Evolutionary conservation across 208 protist genomes (phyloP), one percentile per base, ranked within the genome.

Genomic region (Acanthamoeba castellanii): DNA sequence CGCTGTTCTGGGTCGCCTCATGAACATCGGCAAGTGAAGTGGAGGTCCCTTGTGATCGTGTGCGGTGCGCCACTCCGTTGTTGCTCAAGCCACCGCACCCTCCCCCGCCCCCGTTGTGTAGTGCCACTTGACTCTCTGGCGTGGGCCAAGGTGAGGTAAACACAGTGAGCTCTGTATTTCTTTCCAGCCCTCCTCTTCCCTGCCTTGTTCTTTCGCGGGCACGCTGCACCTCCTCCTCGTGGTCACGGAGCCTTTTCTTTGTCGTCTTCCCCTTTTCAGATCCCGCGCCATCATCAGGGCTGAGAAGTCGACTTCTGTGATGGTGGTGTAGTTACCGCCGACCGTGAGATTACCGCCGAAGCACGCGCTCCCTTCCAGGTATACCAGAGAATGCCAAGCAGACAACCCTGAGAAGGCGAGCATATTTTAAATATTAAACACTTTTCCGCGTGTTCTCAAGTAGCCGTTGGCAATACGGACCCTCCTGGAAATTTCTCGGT

Each of bases 11-110:
- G 55, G 59, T 74, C 55, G 85, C 42, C 59, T 92, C 25, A 92
- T 92, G 85, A 74, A 55, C 59, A 92, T 92, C n/a, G 85, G 85
- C 85, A 92, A 92, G 64, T 92, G 34, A 81, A 72, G 64, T 34
- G 64, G n/a, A 42, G 37, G 37, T 42, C 37, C 37, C 3, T 42
- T 42, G 37, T 42, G 37, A 34, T 72, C 64, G 8, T 55, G 50
- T 55, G 37, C 37, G 37, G 37, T 55, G 50, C 13, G 14, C 1
- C 14, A 6, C 50, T 18, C 50, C 7, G 50, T 18, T 18, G 50
- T 55, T 55, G 50, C 14, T 55, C 50, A 55, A 55, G 50, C 50
- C 50, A 55, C 50, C 50, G 50, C 50, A 11, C 37, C 37, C 37
- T 42, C 37, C 37, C 2, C 3, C n/a, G n/a, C 37, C 37, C 37